Evolutionary conservation across 2,329 filamentous ascomycete species (phyloP).

Genomic region (Claviceps africana): DNA sequence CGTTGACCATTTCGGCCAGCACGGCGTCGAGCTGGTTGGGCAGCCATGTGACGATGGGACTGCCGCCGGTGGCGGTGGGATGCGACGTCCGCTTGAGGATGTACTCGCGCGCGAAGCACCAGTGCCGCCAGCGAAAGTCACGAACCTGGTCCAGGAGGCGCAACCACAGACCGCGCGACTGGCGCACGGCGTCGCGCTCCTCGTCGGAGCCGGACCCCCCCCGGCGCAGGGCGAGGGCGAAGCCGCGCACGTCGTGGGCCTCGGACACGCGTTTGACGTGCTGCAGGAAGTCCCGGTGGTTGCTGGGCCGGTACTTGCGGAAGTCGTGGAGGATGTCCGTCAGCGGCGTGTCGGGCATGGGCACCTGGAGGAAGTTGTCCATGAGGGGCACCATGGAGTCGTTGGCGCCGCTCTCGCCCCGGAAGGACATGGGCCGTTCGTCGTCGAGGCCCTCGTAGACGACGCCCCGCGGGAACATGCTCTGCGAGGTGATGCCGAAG

Average conservation of each 20-base stretch:
- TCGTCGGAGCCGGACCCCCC: slow-evolving; percentile 12
- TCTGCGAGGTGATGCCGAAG: slow-evolving; percentile 85
- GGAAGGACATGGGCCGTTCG: slow-evolving; percentile 59
- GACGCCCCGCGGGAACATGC: slow-evolving; percentile 88
- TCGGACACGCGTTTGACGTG: slow-evolving; percentile 44
- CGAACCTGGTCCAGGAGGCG: slow-evolving; percentile 59
- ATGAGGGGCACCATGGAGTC: slow-evolving; percentile 87
- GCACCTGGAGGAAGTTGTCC: slow-evolving; percentile 73
- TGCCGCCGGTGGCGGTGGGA: slow-evolving; percentile 67
- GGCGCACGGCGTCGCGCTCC: slow-evolving; percentile 30
- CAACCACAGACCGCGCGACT: slow-evolving; percentile 47
- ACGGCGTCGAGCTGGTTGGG: slow-evolving; percentile 70
- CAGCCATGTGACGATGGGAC: slow-evolving; percentile 72
- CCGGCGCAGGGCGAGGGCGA: slow-evolving; percentile 30
- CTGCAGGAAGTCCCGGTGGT: slow-evolving; percentile 73
- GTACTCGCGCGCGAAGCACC: slow-evolving; percentile 76
- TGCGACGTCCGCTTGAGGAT: slow-evolving; percentile 66
- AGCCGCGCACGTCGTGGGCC: slow-evolving; percentile 41
- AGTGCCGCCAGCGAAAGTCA: slow-evolving; percentile 72
- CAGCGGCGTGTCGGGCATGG: slow-evolving; percentile 79
- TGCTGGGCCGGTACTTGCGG: slow-evolving; percentile 73
- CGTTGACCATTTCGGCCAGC: slow-evolving; percentile 51
- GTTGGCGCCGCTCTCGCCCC: slow-evolving; percentile 86
- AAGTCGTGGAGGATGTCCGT: slow-evolving; percentile 84
- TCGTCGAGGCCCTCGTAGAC: slow-evolving; percentile 74